phyloP scores from a whole-genome alignment of 768 basidiomycete species.

The Hortiboletus campestris region DNA sequence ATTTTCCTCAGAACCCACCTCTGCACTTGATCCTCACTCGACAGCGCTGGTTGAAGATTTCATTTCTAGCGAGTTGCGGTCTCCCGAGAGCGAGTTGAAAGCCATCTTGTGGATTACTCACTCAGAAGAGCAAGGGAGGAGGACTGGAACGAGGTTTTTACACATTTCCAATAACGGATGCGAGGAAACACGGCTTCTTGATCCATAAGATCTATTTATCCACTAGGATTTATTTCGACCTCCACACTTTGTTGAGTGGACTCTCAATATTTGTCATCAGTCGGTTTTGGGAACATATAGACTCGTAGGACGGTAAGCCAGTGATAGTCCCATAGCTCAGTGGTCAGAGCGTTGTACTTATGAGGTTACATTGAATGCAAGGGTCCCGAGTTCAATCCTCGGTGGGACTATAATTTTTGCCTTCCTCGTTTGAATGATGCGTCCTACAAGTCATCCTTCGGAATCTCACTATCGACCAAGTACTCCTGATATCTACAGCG shows the following conservation, averaged over 20 bases:
- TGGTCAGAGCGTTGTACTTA: conserved; percentile 65
- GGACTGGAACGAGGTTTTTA: conserved; percentile 71
- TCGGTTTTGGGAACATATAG: background rate
- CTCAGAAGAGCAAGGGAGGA: conserved; percentile 72
- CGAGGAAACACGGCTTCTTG: conserved; percentile 32
- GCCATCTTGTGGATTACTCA: conserved; percentile 89
- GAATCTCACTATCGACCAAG: background rate
- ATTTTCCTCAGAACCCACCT: conserved; percentile 71
- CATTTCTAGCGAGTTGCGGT: conserved; percentile 51
- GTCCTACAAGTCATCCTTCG: background rate
- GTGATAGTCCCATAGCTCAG: conserved; percentile 54
- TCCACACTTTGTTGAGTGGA: too few species aligned
- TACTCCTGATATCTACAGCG: too few species aligned
- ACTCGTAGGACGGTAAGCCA: fast-evolving
- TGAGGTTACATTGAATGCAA: conserved; percentile 54
- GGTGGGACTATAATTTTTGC: conserved; percentile 52
- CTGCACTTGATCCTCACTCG: conserved; percentile 74
- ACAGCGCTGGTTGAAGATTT: conserved; percentile 65
- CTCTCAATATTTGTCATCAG: background rate
- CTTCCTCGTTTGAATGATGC: background rate
- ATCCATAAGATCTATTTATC: conserved; percentile 17
- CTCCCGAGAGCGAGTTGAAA: conserved; percentile 51
- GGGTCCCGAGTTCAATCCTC: conserved; percentile 65
- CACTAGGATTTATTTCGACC: background rate
- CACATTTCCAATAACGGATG: conserved; percentile 45